Evolutionary conservation across 2,329 filamentous ascomycete species (phyloP).

Genomic region (Falciphora oryzae): DNA sequence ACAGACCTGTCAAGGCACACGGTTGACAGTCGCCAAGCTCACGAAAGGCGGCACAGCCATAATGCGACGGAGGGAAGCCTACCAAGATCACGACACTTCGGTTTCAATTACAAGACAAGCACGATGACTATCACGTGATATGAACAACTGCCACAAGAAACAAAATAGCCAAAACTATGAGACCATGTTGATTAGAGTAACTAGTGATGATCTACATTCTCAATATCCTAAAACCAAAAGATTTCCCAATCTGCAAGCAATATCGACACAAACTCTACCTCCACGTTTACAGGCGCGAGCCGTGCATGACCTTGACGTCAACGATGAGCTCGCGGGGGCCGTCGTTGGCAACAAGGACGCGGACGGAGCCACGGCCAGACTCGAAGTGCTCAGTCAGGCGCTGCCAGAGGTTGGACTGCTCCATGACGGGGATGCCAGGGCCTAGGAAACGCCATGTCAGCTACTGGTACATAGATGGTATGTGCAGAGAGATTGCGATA

Average conservation of each 20-base stretch:
- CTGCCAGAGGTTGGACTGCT: conserved; percentile 83
- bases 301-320: conserved; percentile 98
- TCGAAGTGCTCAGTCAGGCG: conserved; percentile 81
- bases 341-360: conserved; percentile 93
- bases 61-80: too few species aligned
- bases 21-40: too few species aligned
- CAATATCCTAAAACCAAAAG: neutral
- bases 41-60: too few species aligned
- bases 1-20: too few species aligned
- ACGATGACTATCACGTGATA: neutral
- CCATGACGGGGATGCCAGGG: conserved; percentile 86
- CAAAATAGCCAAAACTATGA: neutral
- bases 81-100: too few species aligned
- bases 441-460: too few species aligned
- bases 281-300: conserved; percentile 54
- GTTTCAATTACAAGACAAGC: too few species aligned
- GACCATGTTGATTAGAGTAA: neutral
- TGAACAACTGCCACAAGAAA: neutral
- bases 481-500: too few species aligned
- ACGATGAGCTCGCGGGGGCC: conserved; percentile 90
- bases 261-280: neutral
- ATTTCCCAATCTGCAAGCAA: neutral
- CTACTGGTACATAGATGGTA: too few species aligned
- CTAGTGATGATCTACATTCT: neutral
- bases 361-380: conserved; percentile 87